Conservation (phyloP, 805 yeast species). For the Blastobotrys muscicola region DNA sequence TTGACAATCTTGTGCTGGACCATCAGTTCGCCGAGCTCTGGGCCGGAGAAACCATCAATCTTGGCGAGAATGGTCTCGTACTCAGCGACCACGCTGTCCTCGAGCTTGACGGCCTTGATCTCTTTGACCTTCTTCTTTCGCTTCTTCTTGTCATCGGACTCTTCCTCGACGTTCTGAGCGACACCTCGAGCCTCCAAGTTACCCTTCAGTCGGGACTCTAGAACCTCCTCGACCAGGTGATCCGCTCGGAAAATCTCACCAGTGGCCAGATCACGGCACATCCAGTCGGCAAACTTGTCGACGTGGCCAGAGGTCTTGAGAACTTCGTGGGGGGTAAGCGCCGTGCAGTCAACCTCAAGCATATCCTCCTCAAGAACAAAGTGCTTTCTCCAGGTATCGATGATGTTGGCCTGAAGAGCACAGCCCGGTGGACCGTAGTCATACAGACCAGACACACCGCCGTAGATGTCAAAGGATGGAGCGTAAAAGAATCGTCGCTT, state of each 20-base stretch:
- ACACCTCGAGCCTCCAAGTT: slow-evolving; percentile 94
- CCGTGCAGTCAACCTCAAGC: slow-evolving; percentile 97
- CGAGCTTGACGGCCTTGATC: slow-evolving; percentile 78
- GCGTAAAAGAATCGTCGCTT: slow-evolving; percentile 96
- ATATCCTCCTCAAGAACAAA: slow-evolving; percentile 95
- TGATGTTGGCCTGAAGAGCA: slow-evolving; percentile 90
- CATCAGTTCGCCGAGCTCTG: slow-evolving; percentile 84
- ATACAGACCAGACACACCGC: slow-evolving; percentile 96
- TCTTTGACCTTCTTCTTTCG: slow-evolving; percentile 95
- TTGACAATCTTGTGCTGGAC: slow-evolving; percentile 72
- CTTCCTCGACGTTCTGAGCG: slow-evolving; percentile 49
- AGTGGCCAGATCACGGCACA: slow-evolving; percentile 90
- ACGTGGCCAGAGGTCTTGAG: slow-evolving; percentile 98
- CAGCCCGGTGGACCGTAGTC: slow-evolving; percentile 99
- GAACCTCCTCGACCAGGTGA: slow-evolving; percentile 94
- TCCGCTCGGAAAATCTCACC: slow-evolving; percentile 99
- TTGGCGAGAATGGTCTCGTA: slow-evolving; percentile 76
- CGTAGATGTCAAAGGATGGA: slow-evolving; percentile 94
- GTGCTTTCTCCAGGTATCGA: slow-evolving; percentile 96
- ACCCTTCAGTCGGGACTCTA: slow-evolving; percentile 93
- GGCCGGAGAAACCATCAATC: slow-evolving; percentile 93
- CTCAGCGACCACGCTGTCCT: slow-evolving; percentile 67
- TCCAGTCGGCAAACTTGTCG: slow-evolving; percentile 98
- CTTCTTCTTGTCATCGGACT: slow-evolving; percentile 78
- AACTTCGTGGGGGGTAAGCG: slow-evolving; percentile 96